These are phyloP conservation scores for Mortierella alpina DNA, from an alignment of 192 early-diverging fungal species.

Conservation along the genomic window DNA sequence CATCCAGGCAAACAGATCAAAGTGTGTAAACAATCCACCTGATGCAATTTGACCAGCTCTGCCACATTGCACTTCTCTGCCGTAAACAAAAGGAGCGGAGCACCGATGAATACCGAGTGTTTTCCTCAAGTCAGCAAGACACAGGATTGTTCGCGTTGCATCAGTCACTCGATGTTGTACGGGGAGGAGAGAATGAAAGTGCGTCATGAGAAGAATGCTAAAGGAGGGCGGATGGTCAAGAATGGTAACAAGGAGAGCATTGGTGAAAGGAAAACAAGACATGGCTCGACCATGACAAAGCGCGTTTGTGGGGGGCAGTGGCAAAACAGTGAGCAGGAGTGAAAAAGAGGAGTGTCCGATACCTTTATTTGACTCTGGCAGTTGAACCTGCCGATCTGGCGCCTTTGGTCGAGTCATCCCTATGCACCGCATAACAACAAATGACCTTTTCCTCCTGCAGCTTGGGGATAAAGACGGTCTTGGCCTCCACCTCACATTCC, in stretches of 20 bases:
- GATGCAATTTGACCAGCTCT: no score
- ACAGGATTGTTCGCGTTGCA: no score
- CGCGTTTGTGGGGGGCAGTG: neutral
- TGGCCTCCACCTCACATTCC: conserved; percentile 17
- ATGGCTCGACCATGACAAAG: neutral
- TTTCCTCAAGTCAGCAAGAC: no score
- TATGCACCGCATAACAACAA: conserved; percentile 27
- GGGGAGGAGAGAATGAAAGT: no score
- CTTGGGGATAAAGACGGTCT: conserved; percentile 22
- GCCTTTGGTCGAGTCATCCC: conserved; percentile 6
- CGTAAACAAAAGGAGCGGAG: no score
- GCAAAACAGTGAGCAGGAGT: neutral
- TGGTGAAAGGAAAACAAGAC: neutral
- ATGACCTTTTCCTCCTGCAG: conserved; percentile 7
- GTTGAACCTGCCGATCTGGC: neutral
- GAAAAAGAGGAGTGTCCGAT: neutral
- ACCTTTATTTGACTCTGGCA: neutral
- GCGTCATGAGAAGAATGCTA: no score
- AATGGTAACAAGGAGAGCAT: neutral
- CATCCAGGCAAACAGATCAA: no score
- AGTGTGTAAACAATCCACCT: no score
- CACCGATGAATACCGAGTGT: no score
- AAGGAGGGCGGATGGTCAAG: no score
- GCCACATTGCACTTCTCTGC: no score
- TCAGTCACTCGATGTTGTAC: no score